Base-by-base conservation (phyloP, 441 rosid species). In the Manihot esculenta region DNA sequence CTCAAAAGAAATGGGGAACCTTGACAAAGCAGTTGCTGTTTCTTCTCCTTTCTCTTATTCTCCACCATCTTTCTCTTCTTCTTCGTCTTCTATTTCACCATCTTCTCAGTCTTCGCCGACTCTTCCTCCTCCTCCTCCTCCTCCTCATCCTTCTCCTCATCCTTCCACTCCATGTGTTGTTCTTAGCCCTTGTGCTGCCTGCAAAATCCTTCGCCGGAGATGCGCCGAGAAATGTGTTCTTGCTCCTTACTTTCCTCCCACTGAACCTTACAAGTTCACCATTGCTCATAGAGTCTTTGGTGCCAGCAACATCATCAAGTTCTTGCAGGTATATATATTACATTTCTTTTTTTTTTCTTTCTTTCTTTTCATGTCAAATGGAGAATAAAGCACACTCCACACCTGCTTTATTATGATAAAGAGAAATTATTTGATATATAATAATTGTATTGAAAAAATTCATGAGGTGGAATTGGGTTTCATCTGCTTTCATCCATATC, bases 171-270 rank as follows among this genome's bases (percentile, higher is more conserved):
- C 71, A 10, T 48, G 64, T 17, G 71, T 78, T 10, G 80, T 86
- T 64, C 21, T 83, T 3, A 86, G 90, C 78, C 92, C 94, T 8
- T 88, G 94, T 45, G 94, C 94, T 10, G 94, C 94, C 70, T 88
- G 94, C 83, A 88, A 84, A 77, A 84, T 88, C 75, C 89, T 88
- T n/a, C 86, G 94, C 59, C 87, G 94, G 64, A 69, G 89, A 27
- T 88, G 94, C 61, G 85, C 70, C 0, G 89, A 87, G 11, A 87
- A 86, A 58, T 88, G 93, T 58, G 79, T 86, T 55, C 64, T 88
- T 1, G 91, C 93, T 24, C 93, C 93, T 10, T 88, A 88, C 70
- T 88, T 88, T 69, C 91, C 94, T 15, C 94, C 94, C 11, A 80
- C 87, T 30, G 91, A 87, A 24, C 91, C 91, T 1, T 69, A 63